Evolutionary conservation across 805 yeast species (phyloP), one percentile per base, ranked within the genome.

Genomic region (Starmerella cellae): DNA sequence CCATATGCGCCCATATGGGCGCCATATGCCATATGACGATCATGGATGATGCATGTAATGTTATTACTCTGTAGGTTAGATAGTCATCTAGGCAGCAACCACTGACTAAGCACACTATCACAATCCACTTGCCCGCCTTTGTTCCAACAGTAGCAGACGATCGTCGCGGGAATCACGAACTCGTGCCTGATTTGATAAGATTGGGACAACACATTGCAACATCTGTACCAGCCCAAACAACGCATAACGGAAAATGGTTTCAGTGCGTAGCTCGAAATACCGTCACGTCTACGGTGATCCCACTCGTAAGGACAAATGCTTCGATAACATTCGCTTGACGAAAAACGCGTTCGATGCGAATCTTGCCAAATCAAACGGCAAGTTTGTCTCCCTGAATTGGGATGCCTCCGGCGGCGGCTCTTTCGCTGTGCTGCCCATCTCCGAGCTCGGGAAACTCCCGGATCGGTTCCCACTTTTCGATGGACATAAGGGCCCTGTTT

Each of bases 401-500:
- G 84, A 82, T 45, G 70, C 95, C 26, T 79, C 94, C 10, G 97
- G 97, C 32, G 97, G 97, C 49, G 99, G 99, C 41, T 93, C 97
- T 0, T 87, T 91, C 67, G 95, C 95, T 1, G 82, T 93, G 11
- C 76, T 91, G 46, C 98, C 98, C 2, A 66, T 83, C 21, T 59
- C 60, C 8, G 95, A 88, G 60, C 78, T 75, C 17, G 97, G 98
- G 9, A 91, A 87, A 59, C 77, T 87, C 6, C 96, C 95, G 3
- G 99, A 91, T 54, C 75, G 79, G 47, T 87, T 85, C 38, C 91
- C 98, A 2, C 69, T 91, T 51, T 91, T 88, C 63, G 75, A 95
- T 55, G 98, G 98, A 14, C 98, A 88, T 61, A 81, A 87, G 26
- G 95, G 94, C 22, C 79, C 93, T 8, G 96, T 91, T 28, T 70